Evolutionary conservation across 768 basidiomycete species (phyloP).

Genomic region (Tubosaeta sp.): DNA sequence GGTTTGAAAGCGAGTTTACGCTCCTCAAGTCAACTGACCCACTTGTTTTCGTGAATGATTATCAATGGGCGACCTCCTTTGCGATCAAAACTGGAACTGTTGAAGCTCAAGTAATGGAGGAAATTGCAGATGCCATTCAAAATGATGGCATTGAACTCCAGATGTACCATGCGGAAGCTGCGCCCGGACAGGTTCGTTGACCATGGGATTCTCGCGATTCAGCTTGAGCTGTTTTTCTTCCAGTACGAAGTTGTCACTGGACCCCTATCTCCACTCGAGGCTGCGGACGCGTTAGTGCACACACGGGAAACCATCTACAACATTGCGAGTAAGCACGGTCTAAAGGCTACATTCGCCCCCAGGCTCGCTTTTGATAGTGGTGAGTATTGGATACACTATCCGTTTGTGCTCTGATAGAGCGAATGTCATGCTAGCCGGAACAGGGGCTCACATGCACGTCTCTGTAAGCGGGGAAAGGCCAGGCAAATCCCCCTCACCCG

Average conservation of each 20-base stretch:
- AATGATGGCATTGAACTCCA: slow-evolving; percentile 54
- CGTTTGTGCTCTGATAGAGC: neutral
- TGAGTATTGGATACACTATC: slow-evolving; percentile 2
- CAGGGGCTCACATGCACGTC: slow-evolving; percentile 59
- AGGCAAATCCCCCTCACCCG: slow-evolving; percentile 18
- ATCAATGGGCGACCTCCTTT: slow-evolving; percentile 42
- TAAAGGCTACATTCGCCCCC: slow-evolving; percentile 65
- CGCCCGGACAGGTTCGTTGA: slow-evolving; percentile 56
- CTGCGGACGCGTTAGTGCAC: slow-evolving; percentile 62
- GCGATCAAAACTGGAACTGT: slow-evolving; percentile 40
- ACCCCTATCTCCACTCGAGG: slow-evolving; percentile 58
- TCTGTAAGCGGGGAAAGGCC: slow-evolving; percentile 44
- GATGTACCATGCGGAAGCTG: slow-evolving; percentile 67
- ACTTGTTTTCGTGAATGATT: slow-evolving; percentile 41
- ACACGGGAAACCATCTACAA: slow-evolving; percentile 67
- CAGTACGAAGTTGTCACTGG: slow-evolving; percentile 69
- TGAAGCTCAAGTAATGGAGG: slow-evolving; percentile 46
- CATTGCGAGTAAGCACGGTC: slow-evolving; percentile 59
- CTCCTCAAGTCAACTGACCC: slow-evolving; percentile 52
- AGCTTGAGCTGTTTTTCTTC: neutral
- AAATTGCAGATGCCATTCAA: slow-evolving; percentile 52
- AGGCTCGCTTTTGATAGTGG: slow-evolving; percentile 42
- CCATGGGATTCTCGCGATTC: neutral
- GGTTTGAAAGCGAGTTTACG: slow-evolving; percentile 68
- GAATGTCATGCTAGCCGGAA: slow-evolving; percentile 37